Percentiles rank a stretch among this genome's conserved stretches.
Conservation (phyloP, 2,329 filamentous ascomycete genomes). For the Verticillium longisporum region DNA sequence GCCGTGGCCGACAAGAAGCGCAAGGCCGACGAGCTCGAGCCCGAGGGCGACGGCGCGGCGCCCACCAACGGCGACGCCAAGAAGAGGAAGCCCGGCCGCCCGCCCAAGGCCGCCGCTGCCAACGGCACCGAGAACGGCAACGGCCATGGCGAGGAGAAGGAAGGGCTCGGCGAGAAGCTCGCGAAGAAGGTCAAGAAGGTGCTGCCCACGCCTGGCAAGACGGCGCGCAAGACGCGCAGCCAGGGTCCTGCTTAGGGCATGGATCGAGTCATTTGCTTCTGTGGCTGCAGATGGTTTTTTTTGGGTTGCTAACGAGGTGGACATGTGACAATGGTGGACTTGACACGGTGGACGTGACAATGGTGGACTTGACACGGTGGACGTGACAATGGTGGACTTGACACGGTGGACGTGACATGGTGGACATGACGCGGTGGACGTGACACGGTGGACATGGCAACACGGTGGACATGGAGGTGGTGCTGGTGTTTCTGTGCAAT, state of each 20-base stretch:
- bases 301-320: not conserved
- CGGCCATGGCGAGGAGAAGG: slow-evolving; percentile 2
- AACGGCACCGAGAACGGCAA: not conserved
- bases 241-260: slow-evolving; percentile 23
- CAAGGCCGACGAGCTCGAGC: slow-evolving; percentile 25
- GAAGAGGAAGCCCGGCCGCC: slow-evolving; percentile 16
- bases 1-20: slow-evolving; percentile 29
- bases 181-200: slow-evolving; percentile 29
- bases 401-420: not conserved
- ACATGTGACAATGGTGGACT: too few relatives aligned
- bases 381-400: too few relatives aligned
- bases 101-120: slow-evolving; percentile 1
- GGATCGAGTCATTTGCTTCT: too few relatives aligned
- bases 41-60: slow-evolving; percentile 14
- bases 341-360: not conserved
- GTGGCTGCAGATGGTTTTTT: not conserved
- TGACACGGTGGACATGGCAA: too few relatives aligned
- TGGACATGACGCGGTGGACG: too few relatives aligned
- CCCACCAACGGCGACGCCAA: slow-evolving; percentile 4
- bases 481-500: not conserved
- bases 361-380: not conserved
- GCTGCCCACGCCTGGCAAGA: slow-evolving; percentile 23
- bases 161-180: slow-evolving; percentile 8
- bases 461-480: not conserved
- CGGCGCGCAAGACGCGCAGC: slow-evolving; percentile 34